Evolutionary conservation across 2,329 filamentous ascomycete species (phyloP).

Genomic region (Fusarium bactridioides): DNA sequence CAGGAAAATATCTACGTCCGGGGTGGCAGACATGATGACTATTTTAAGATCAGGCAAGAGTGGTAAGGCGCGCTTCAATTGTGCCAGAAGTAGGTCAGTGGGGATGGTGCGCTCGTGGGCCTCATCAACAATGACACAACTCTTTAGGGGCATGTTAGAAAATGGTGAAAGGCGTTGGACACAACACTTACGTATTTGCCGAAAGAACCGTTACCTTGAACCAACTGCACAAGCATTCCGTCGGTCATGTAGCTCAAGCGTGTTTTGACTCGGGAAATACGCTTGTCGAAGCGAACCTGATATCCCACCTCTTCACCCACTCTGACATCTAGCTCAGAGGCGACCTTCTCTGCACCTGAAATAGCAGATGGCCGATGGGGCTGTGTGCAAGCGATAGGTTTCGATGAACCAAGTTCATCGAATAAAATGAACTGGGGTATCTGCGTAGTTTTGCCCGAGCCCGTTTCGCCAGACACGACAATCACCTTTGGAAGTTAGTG

Average conservation of each 20-base stretch:
- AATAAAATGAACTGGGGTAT: conserved; percentile 18
- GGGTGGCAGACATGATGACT: background rate
- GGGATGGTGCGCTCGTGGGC: background rate
- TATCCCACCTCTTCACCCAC: conserved; percentile 91
- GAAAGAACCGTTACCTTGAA: background rate
- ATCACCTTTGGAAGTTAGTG: background rate
- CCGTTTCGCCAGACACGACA: conserved; percentile 23
- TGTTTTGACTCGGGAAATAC: background rate
- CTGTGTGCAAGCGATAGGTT: conserved; percentile 54
- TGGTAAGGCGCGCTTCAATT: background rate
- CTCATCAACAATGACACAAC: background rate
- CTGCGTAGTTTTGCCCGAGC: conserved; percentile 31
- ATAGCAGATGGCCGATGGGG: conserved; percentile 89
- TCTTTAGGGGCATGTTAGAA: background rate
- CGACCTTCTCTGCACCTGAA: conserved; percentile 88
- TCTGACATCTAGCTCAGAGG: conserved; percentile 85
- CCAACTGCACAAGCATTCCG: background rate
- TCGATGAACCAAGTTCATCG: background rate
- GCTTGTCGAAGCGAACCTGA: conserved; percentile 78
- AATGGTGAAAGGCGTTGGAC: background rate
- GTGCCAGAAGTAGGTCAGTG: background rate
- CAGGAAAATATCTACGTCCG: background rate
- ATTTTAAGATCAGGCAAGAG: background rate
- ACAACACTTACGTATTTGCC: background rate
- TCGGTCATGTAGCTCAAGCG: conserved; percentile 28